Evolutionary conservation across 345 rosid genomes (phyloP), one percentile per base, ranked within the genome.

Genomic region (Odontarrhena argentea): DNA sequence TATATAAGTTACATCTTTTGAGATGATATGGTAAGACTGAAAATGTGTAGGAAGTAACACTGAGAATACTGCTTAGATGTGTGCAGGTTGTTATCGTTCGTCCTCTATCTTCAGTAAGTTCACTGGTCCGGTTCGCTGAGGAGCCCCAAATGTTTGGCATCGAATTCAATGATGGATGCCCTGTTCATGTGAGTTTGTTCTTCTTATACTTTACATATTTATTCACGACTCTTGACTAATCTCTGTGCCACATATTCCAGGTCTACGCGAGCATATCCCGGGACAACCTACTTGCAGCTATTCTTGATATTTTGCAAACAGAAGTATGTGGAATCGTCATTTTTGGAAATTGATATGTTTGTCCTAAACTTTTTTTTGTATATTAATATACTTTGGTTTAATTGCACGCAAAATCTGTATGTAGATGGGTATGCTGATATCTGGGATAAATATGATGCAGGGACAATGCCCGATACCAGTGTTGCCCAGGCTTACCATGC

Each of bases 121-220:
- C 93, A 28, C 96, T 94, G 77, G 93, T 94, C 65, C 92, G 99
- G 78, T 91, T 91, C 51, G 87, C 99, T 10, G 99, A 94, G 84
- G 99, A 94, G 86, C 99, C 99, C 69, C 99, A 94, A 82, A 88
- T 94, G 91, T 94, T 94, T 86, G 99, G 96, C 11, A 79, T 94
- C 53, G 99, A 91, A 72, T 94, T 87, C 81, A 83, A 77, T 72
- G 96, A 94, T 80, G 99, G 99, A 40, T 91, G 99, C 72, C 93
- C 99, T 67, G 85, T 86, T 74, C 96, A 87, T 78, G 99, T 94
- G 76, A 88, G 97, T 60, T 50, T 60, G n/a, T 9, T 30, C 55
- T 25, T 18, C 58, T 41, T 71, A 61, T 28, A 5, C 58, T 51
- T 48, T 13, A 59, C 53, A 51, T 38, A 63, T 43, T 45, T 57